Percentiles rank a stretch among this genome's conserved stretches.
These are phyloP conservation scores for Ustanciosporium gigantosporum DNA, from an alignment of 1,284 basidiomycete genomes.

Conservation along the genomic window DNA sequence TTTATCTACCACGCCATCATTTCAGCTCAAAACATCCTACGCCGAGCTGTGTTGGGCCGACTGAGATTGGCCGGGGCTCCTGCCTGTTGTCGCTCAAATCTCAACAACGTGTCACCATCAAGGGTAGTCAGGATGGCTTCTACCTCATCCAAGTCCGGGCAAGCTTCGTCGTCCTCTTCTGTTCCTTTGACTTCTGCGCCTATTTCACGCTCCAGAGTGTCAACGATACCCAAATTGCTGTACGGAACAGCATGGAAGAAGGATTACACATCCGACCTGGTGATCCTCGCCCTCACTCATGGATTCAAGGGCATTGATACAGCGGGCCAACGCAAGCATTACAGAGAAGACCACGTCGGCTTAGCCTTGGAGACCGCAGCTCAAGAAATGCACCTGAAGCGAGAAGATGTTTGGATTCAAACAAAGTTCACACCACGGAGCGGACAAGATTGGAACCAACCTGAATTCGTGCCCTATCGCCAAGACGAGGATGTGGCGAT, in stretches of 20 bases:
- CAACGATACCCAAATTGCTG: constrained; percentile 40
- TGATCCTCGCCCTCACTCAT: constrained; percentile 42
- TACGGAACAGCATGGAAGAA: constrained; percentile 60
- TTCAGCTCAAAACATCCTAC: too few species aligned
- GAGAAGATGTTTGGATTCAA: constrained; percentile 53
- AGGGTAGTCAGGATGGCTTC: too few species aligned
- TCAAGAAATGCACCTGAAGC: constrained; percentile 24
- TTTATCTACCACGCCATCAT: too few species aligned
- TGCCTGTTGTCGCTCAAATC: too few species aligned
- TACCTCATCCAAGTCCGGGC: too few species aligned
- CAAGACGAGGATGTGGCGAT: constrained; percentile 31
- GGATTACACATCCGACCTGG: constrained; percentile 41
- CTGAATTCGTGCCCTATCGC: constrained; percentile 39
- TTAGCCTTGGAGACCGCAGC: constrained; percentile 33
- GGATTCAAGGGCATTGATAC: constrained; percentile 58
- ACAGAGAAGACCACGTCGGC: constrained; percentile 56
- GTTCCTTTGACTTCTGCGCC: too few species aligned
- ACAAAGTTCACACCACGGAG: constrained; percentile 54
- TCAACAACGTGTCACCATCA: too few species aligned
- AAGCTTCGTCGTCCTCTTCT: too few species aligned
- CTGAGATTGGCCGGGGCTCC: too few species aligned
- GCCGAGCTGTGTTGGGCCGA: too few species aligned
- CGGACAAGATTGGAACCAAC: constrained; percentile 46
- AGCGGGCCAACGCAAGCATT: constrained; percentile 57
- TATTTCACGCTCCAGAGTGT: constrained; percentile 7